Evolutionary conservation across 768 basidiomycete species (phyloP), one percentile per base, ranked within the genome.

Genomic region (Mycena leptocephala): DNA sequence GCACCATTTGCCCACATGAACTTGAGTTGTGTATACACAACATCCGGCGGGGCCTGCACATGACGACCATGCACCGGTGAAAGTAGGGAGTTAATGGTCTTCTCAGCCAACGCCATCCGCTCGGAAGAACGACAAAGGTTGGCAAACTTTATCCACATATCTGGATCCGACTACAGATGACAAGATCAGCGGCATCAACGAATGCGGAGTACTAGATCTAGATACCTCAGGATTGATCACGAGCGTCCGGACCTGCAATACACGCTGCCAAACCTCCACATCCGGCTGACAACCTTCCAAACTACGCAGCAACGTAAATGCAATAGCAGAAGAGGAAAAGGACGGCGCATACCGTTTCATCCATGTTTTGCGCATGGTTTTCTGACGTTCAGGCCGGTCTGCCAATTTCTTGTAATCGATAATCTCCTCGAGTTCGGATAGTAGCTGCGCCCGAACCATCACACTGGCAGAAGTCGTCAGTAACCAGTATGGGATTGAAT

Each of bases 121-220:
- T 98, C 97, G 22, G 93, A 95, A 85, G 98, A 98, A 65, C 98
- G 95, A 82, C 98, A 99, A 1, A 99, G 88, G 80, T 99, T 99
- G 3, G 98, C 96, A 81, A 99, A 99, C 85, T 98, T 97, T 85
- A 99, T 98, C 97, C 97, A 99, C 93, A 98, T 99, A 58, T 95
- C 92, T 55, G 95, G 96, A 82, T 99, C 97, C 76, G 98, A 76
- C 77, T 78, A 26, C 8, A 43, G 35, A 13, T 1, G 32, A 26
- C 18, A 51, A 24, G 43, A 35, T 67, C 33, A 66, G 55, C 53
- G 62, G 65, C n/a, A 51, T 66, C 18, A n/a, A 32, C 24, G 28
- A n/a, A n/a, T 11, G 24, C 11, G n/a, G 28, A 4, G 9, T 58
- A 24, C 18, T 22, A 32, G 37, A 35, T 10, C 7, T 16, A 51